Base-by-base conservation (phyloP, 2,329 filamentous ascomycete species). In the Aspergillus fructus region DNA sequence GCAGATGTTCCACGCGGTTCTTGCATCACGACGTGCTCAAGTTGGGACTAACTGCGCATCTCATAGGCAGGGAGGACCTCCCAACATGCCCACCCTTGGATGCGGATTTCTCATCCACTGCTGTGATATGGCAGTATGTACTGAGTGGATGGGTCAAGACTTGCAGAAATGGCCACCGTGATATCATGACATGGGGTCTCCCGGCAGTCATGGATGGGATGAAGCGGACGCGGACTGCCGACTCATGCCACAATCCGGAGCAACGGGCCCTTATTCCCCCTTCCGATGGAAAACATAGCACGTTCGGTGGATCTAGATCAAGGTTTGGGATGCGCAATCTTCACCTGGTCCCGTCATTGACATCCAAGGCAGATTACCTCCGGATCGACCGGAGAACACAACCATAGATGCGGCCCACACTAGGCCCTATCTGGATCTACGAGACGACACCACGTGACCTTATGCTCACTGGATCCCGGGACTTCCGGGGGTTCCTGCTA, bases 21-120 rank as follows among this genome's bases (percentile, higher is more conserved):
- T 58, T 65, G 62, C 63, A 65, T 64, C 63, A 65, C 49, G 52
- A 61, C 58, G 52, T 50, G 34, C 21, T 37, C 46, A 30, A 21
- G 37, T 24, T 21, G 49, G 56, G 50, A 33, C 55, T 34, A 57
- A 59, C 50, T 55, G 39, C 8, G 23, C 39, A 21, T 49, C n/a
- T 49, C 33, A 37, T 46, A 47, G 24, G 41, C 21, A 21, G 43
- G 33, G 27, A 54, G 37, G 8, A 45, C 23, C 17, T 17, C 54
- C 43, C 51, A 56, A 48, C 41, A 11, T 57, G 53, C 51, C 19
- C 39, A 42, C 30, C 24, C 8, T 43, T 21, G 49, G 49, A 24
- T 33, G 56, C 53, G 59, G 59, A 49, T 11, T 43, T 57, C 19
- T 47, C 49, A 47, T 47, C 41, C 37, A 41, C 51, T 43, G 52